Evolutionary conservation across 257 asterid genomes (phyloP), one percentile per base, ranked within the genome.

Genomic region (Misopates orontium): DNA sequence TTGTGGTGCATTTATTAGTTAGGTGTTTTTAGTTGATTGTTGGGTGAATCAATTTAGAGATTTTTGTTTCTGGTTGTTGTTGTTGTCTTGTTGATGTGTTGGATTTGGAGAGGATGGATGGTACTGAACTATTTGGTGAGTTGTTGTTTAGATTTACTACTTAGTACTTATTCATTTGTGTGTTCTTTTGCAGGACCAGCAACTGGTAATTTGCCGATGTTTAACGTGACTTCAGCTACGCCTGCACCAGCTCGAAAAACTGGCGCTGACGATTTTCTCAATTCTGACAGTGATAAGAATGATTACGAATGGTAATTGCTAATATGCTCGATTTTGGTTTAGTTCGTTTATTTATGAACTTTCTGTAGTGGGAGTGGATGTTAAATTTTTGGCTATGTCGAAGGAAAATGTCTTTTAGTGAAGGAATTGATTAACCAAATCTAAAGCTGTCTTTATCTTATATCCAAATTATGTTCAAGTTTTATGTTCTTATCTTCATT

Each of bases 281-380:
- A 84, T 77, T 86, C 99, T 20, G 99, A 90, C 74, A 88, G 81
- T 69, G 98, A 95, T 78, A 95, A 95, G 74, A 95, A 95, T 75
- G 99, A 95, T 78, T 95, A 91, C 62, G 97, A 95, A 53, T 95
- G 99, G 99, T 95, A 85, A 74, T 64, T 73, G 54, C 56, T 41
- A 52, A 67, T 51, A 60, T 52, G 28, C 21, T 36, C 64, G n/a
- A 44, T 60, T 67, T n/a, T n/a, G 41, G 23, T 42, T 40, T 39
- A 62, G 20, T 58, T 39, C 42, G 19, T 28, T 9, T 19, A 68
- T 69, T 72, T 40, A 66, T 56, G 13, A 61, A 24, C 71, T 68
- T 74, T 58, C 6, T 6, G 2, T 28, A 2, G n/a, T n/a, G n/a
- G n/a, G n/a, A n/a, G n/a, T n/a, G n/a, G n/a, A n/a, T n/a, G n/a